Evolutionary conservation across 257 asterid genomes (phyloP).

Genomic region (Jacaranda mimosifolia): DNA sequence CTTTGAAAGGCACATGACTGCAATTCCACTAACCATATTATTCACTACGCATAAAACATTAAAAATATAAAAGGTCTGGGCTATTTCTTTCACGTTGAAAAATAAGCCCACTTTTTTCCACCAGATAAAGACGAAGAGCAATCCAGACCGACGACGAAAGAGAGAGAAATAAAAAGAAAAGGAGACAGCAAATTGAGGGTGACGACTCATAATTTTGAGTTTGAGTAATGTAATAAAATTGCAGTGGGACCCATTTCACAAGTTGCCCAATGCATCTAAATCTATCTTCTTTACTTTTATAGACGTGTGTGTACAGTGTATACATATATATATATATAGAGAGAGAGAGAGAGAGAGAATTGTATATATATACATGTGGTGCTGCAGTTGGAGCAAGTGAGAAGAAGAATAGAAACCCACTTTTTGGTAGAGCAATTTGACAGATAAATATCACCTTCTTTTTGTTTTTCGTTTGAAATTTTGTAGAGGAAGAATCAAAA

Average conservation of each 20-base stretch:
- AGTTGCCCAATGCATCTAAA: constrained; percentile 36
- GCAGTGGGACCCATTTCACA: constrained; percentile 34
- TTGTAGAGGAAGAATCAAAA: not conserved
- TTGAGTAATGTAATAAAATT: constrained; percentile 7
- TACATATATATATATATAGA: not conserved
- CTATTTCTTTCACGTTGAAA: constrained; percentile 43
- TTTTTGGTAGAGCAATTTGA: not conserved
- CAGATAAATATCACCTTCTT: not conserved
- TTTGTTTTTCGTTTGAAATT: not conserved
- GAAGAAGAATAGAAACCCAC: constrained; percentile 9
- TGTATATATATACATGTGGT: not conserved
- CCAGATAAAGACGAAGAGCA: constrained; percentile 40
- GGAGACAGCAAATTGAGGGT: constrained; percentile 41
- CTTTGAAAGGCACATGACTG: not conserved
- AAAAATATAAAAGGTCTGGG: not conserved
- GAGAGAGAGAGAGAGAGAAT: no score
- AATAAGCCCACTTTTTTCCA: constrained; percentile 20
- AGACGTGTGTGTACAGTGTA: no score
- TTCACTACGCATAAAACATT: not conserved
- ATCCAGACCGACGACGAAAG: constrained; percentile 29
- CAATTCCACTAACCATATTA: not conserved
- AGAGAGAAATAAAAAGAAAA: constrained; percentile 12
- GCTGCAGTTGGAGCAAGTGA: constrained; percentile 26
- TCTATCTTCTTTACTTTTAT: not conserved
- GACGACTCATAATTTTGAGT: constrained; percentile 23